Evolutionary conservation across 768 basidiomycete genomes (phyloP), one percentile per base, ranked within the genome.

Genomic region (Heimioporus sp.): DNA sequence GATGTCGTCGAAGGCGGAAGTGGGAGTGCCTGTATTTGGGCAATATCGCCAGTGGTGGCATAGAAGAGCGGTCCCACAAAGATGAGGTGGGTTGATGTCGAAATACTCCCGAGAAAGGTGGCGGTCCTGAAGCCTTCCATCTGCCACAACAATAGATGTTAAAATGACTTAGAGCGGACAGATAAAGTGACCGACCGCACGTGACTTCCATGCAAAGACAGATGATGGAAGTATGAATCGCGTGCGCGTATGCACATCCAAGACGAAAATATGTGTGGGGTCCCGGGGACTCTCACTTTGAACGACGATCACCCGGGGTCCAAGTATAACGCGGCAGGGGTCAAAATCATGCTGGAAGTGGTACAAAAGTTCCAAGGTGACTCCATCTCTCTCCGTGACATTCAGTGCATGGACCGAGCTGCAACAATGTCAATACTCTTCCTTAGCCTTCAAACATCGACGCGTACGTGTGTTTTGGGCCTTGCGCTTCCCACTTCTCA

Each of bases 51-150:
- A 5, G 19, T 3, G 2, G 28, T 6, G 12, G 32, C 38, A 32
- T 32, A 50, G 30, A 48, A 49, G 37, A 15, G 37, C 6, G 37
- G 17, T 4, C 32, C 10, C 5, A 54, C 43, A 9, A 65, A 12
- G 4, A 65, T 17, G 16, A 63, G 16, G 46, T 65, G 63, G 3
- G 62, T 65, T n/a, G 60, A 65, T 10, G 59, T 65, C 6, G 63
- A 65, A n/a, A 63, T 31, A 10, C 36, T 42, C 21, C 21, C 5
- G 34, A 35, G 20, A 19, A 35, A 10, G 40, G 44, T 8, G 21
- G 7, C 5, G 15, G 34, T 1, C 34, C 15, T 11, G 34, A 24
- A 24, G 3, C 10, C 34, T 4, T 35, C 34, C 34, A 35, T 35
- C 15, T 15, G 34, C 34, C 34, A 5, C 11, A 12, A 15, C 12